These are phyloP conservation scores for Leccinum fibrillosum DNA, from an alignment of 768 basidiomycete species.

Conservation along the genomic window DNA sequence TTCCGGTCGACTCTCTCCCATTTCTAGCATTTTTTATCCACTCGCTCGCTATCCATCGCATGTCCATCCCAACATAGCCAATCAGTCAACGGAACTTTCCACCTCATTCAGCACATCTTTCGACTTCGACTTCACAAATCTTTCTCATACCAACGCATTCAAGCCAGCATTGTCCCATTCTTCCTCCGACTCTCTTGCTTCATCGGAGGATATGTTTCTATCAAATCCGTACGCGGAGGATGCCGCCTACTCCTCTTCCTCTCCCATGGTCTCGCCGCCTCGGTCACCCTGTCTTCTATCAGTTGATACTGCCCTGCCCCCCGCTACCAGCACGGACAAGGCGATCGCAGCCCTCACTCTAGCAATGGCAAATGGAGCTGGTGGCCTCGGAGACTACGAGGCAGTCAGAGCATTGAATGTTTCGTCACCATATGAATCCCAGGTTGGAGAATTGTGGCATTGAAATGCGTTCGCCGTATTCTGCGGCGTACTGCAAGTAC, in stretches of 20 bases:
- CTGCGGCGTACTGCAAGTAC: neutral
- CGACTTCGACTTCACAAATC: conserved; percentile 25
- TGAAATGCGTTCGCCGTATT: conserved; percentile 21
- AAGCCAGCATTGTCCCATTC: conserved; percentile 17
- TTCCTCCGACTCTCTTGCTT: conserved; percentile 16
- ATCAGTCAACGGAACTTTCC: conserved; percentile 12
- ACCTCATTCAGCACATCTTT: conserved; percentile 27
- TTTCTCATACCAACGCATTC: conserved; percentile 28
- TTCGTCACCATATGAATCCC: conserved; percentile 36
- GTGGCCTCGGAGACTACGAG: conserved; percentile 55
- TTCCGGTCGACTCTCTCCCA: conserved; percentile 24
- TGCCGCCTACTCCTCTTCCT: conserved; percentile 6
- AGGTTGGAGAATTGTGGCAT: conserved; percentile 61
- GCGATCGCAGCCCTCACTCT: conserved; percentile 56
- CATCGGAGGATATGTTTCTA: conserved; percentile 5
- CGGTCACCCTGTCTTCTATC: conserved; percentile 13
- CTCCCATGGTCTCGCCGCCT: conserved; percentile 9
- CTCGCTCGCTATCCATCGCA: conserved; percentile 12
- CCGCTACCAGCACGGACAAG: conserved; percentile 52
- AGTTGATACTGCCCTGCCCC: conserved; percentile 3
- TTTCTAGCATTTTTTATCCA: conserved; percentile 19
- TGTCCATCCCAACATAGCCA: conserved; percentile 11
- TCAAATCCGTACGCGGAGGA: conserved; percentile 4
- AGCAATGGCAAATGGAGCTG: conserved; percentile 64
- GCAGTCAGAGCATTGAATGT: conserved; percentile 41